phyloP scores from a whole-genome alignment of 202 grass and related monocot species.

The Brachypodium distachyon region DNA sequence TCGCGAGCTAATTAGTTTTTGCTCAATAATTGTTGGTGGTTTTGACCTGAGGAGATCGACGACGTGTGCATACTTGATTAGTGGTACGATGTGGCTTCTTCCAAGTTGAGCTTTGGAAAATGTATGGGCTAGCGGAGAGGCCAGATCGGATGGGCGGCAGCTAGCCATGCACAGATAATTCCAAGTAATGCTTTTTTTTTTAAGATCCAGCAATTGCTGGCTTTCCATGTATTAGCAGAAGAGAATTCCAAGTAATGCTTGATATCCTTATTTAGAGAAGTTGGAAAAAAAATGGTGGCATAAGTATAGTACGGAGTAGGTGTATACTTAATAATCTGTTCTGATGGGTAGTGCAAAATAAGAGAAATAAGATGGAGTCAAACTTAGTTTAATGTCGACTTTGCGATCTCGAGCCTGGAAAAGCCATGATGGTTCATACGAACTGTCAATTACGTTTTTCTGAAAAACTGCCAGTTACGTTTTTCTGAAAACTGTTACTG shows the following conservation, averaged over 20 bases:
- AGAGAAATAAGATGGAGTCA: neutral
- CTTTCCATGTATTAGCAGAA: too few relatives aligned
- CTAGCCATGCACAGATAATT: neutral
- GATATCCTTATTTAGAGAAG: too few relatives aligned
- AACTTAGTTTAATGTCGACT: neutral
- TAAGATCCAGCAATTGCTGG: too few relatives aligned
- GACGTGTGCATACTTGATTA: neutral
- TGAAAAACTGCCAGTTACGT: too few relatives aligned
- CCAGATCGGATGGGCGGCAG: neutral
- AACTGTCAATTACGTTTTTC: too few relatives aligned
- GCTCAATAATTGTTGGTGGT: constrained; percentile 26
- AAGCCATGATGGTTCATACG: neutral
- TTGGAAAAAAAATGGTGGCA: too few relatives aligned
- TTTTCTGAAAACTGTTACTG: too few relatives aligned
- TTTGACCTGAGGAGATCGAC: constrained; percentile 16
- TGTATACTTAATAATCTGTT: too few relatives aligned
- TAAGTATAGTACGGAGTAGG: neutral
- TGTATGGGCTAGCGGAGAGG: neutral
- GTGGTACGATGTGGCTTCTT: neutral
- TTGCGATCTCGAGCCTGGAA: constrained; percentile 22
- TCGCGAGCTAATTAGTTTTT: constrained; percentile 17
- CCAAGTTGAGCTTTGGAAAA: neutral
- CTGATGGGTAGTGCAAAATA: neutral
- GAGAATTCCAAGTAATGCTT: too few relatives aligned
- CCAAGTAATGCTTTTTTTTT: neutral